Conservation (phyloP, 2,329 filamentous ascomycete species). For the Colletotrichum coccodes region DNA sequence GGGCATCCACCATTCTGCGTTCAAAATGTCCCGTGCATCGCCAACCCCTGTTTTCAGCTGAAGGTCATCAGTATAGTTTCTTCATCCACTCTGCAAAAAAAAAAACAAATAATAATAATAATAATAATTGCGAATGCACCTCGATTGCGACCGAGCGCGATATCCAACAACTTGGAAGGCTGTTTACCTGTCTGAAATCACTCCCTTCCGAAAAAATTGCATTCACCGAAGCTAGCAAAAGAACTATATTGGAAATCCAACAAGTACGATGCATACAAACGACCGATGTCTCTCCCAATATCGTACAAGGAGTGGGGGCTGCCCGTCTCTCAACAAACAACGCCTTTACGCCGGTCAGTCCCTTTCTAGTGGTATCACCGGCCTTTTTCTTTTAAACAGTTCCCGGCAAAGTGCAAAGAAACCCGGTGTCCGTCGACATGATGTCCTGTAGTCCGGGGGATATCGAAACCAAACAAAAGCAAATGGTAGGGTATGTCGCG, state of each 20-base stretch:
- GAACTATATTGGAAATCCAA: neutral
- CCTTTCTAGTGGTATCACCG: constrained; percentile 28
- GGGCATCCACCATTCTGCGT: neutral
- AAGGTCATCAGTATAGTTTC: too few species aligned
- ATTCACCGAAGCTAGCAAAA: neutral
- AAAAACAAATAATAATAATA: too few species aligned
- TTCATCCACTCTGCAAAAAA: too few species aligned
- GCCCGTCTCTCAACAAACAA: constrained; percentile 7
- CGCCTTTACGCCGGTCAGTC: constrained; percentile 20
- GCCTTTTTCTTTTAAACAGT: neutral
- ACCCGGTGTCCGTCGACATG: neutral
- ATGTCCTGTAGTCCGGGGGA: neutral
- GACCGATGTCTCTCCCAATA: neutral
- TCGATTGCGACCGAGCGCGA: neutral
- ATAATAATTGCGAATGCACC: neutral
- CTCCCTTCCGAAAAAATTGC: too few species aligned
- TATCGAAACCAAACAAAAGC: neutral
- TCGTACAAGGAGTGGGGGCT: constrained; percentile 25
- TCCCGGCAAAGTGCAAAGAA: neutral
- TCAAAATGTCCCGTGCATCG: neutral
- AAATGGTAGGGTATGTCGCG: neutral
- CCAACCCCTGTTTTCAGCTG: neutral
- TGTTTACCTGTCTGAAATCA: neutral
- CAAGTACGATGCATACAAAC: neutral
- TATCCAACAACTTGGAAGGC: neutral